phyloP scores from a whole-genome alignment of 148 eudicot genomes.

The Persicaria tinctoria region DNA sequence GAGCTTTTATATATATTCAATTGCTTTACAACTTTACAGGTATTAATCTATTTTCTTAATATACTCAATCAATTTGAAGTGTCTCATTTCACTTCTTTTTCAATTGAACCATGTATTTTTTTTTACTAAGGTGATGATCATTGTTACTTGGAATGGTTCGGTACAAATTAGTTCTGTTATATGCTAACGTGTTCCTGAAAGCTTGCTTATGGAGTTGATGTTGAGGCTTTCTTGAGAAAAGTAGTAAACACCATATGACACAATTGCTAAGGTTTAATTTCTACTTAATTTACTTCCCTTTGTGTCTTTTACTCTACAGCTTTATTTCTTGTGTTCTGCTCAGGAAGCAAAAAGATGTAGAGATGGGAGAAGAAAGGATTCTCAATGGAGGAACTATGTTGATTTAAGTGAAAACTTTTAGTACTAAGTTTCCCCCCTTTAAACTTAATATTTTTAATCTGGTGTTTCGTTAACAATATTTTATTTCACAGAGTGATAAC shows the following conservation, averaged over 20 bases:
- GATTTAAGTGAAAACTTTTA: slow-evolving; percentile 74
- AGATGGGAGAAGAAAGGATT: slow-evolving; percentile 42
- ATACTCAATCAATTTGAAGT: too few relatives aligned
- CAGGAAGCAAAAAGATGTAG: slow-evolving; percentile 47
- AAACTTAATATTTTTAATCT: neutral
- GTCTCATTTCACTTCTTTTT: too few relatives aligned
- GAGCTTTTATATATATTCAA: too few relatives aligned
- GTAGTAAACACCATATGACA: slow-evolving; percentile 82
- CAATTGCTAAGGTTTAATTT: slow-evolving; percentile 50
- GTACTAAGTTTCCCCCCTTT: slow-evolving; percentile 21
- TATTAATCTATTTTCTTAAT: too few relatives aligned
- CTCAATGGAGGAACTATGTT: slow-evolving; percentile 65
- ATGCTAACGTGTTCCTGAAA: slow-evolving; percentile 6
- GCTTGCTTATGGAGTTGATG: slow-evolving; percentile 88
- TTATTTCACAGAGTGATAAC: too few relatives aligned
- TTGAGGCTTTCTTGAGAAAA: slow-evolving; percentile 69
- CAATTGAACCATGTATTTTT: too few relatives aligned
- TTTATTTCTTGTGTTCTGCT: neutral
- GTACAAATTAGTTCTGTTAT: too few relatives aligned
- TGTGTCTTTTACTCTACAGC: neutral
- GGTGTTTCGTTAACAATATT: neutral
- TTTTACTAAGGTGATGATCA: too few relatives aligned
- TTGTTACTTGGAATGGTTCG: too few relatives aligned
- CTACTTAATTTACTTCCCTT: neutral
- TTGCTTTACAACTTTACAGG: too few relatives aligned